Evolutionary conservation across 1,284 basidiomycete species (phyloP), one percentile per base, ranked within the genome.

Genomic region (Serendipita sp.): DNA sequence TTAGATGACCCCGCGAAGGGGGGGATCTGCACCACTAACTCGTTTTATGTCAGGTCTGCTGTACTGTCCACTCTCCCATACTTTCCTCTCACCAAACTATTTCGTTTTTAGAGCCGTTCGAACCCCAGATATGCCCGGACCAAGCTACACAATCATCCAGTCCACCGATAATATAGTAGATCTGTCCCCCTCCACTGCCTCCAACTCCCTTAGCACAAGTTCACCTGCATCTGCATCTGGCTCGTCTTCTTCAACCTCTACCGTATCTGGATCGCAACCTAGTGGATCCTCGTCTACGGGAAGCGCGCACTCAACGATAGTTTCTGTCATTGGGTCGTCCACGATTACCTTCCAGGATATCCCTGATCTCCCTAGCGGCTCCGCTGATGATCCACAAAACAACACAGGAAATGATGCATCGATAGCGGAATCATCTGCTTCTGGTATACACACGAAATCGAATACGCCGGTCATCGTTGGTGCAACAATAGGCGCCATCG

Each of bases 111-210:
- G 53, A 35, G 53, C 53, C 1, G 15, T 58, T 6, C 53, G 53
- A 10, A 58, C 53, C 15, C 53, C 53, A n/a, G 30, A 58, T 35
- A 58, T 58, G 53, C 53, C 53, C 6, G 53, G 53, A 30, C 53
- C 53, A 26, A 30, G 26, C 53, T 58, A 58, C 30, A 58, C 53
- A 3, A 6, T 58, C 32, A 1, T 32, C 10, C 32, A 26, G 6
- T 58, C 53, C 30, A 58, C 53, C 15, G 26, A 22, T 30, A 32
- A 1, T n/a, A 26, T 26, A 10, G 30, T 32, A 29, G 45, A 49
- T 17, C n/a, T 49, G 45, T 5, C 5, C 6, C 45, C 45, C n/a
- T 8, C 45, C 6, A 5, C 45, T 6, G 15, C 5, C 17, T 15
- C 45, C 5, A 8, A 5, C 45, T n/a, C 45, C 15, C 5, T 29